Percentiles rank a stretch among this genome's conserved stretches.
Conservation (phyloP, 805 yeast genomes). For the Danielia oregonensis region DNA sequence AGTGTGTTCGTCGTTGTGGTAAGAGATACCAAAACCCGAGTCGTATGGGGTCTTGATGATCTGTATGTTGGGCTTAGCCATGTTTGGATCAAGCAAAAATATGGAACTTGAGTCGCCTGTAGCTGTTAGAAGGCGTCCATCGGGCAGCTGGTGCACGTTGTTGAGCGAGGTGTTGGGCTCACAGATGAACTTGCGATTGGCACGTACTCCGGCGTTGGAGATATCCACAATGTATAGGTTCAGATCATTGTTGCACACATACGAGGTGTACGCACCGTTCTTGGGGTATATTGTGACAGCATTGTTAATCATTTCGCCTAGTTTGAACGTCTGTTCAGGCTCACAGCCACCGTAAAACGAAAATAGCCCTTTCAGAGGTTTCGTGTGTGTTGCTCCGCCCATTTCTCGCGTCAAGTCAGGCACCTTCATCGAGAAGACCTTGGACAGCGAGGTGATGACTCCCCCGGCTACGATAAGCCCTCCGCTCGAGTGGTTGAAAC, state of each 20-base stretch:
- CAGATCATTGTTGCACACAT: constrained; percentile 82
- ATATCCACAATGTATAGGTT: constrained; percentile 64
- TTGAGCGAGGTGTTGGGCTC: constrained; percentile 66
- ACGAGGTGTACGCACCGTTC: constrained; percentile 44
- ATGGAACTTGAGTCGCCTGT: constrained; percentile 78
- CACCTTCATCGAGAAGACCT: constrained; percentile 22
- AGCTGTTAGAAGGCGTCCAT: constrained; percentile 34
- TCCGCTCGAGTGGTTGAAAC: constrained; percentile 53
- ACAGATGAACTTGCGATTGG: constrained; percentile 41
- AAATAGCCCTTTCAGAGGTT: constrained; percentile 59
- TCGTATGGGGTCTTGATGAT: constrained; percentile 60
- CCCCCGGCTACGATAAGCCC: constrained; percentile 52
- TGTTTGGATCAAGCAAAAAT: constrained; percentile 49
- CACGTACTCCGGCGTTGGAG: constrained; percentile 39
- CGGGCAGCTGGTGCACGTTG: constrained; percentile 64
- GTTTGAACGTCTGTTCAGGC: constrained; percentile 47
- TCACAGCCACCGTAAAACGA: constrained; percentile 42
- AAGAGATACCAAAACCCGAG: constrained; percentile 79
- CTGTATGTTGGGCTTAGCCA: constrained; percentile 22
- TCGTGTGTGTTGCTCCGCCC: constrained; percentile 5
- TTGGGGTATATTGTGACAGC: constrained; percentile 56
- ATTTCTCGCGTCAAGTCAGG: constrained; percentile 17
- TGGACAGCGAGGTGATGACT: constrained; percentile 35
- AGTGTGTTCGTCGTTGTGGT: constrained; percentile 67
- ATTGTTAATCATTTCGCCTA: constrained; percentile 84